Percentiles rank a stretch among this genome's conserved stretches.
Conservation (phyloP, 371 early-diverging fungal species). For the Apophysomyces elegans region DNA sequence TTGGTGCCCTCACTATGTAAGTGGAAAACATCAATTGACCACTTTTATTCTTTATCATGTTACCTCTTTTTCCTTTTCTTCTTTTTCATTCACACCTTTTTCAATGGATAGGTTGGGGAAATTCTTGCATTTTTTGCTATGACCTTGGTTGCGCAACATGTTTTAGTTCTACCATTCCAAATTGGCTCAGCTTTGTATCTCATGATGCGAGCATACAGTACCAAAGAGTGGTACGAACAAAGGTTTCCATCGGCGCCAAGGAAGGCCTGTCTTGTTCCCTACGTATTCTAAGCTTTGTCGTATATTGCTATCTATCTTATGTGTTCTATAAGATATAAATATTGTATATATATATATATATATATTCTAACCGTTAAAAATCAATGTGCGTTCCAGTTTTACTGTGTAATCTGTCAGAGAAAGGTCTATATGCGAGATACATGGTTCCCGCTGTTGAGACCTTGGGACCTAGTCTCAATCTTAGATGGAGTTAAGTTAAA, state of each 20-base stretch:
- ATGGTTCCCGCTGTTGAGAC: no score
- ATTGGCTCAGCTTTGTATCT: constrained; percentile 31
- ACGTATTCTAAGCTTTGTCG: constrained; percentile 25
- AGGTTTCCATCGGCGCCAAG: constrained; percentile 23
- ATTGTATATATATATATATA: no score
- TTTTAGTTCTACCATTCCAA: constrained; percentile 25
- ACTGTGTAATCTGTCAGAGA: no score
- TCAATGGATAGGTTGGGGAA: constrained; percentile 32
- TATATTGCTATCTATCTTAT: not conserved
- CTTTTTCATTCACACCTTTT: not conserved
- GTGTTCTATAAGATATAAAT: no score
- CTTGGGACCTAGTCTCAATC: no score
- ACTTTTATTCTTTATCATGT: no score
- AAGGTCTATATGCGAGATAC: no score
- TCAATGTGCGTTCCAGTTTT: no score
- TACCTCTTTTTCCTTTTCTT: not conserved
- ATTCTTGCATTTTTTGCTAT: constrained; percentile 36
- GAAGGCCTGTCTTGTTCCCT: constrained; percentile 35
- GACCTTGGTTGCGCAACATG: constrained; percentile 32
- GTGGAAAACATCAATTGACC: not conserved
- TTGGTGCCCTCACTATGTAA: constrained; percentile 57
- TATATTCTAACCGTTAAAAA: no score
- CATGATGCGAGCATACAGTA: constrained; percentile 33
- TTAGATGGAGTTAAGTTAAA: no score
- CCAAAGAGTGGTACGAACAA: constrained; percentile 38